Evolutionary conservation across 1,139 yeast species (phyloP), one percentile per base, ranked within the genome.

Genomic region (Zhuliangozyma parablackwelliae): DNA sequence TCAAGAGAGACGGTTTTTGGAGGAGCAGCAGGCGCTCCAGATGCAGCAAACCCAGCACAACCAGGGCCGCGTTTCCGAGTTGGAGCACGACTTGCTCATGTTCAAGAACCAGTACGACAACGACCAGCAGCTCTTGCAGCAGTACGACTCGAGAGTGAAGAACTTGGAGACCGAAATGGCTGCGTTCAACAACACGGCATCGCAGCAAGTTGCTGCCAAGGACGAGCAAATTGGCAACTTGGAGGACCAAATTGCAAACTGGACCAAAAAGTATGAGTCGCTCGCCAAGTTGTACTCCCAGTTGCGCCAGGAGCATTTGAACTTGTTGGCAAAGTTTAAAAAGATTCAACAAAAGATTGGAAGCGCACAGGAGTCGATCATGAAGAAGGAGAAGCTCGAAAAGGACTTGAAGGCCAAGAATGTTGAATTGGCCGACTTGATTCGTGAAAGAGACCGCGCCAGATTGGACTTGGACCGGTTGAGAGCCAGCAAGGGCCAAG

Each of bases 331-430:
- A 34, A 84, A 84, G 54, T 84, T 84, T 54, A 90, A 90, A 57
- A 83, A 84, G 49, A 75, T 84, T 39, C 96, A 89, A 60, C 88
- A 89, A 49, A 87, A 86, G 59, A 95, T 94, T 7, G 84, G 90
- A 24, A 84, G 95, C 43, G 96, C 97, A 7, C 96, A 88, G 56
- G 97, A 89, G 59, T 86, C 96, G 0, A 80, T 89, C 44, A 84
- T 84, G 49, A 84, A 82, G 60, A 81, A 90, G 48, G 96, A 89
- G 53, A 80, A 79, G 53, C 65, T 86, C 30, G 96, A 89, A 59
- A 80, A 85, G 44, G 96, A 88, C 44, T 65, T 88, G 58, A 87
- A 86, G 57, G 75, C 92, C 11, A 89, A 89, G 63, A 89, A 87
- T 54, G 72, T 88, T 37, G 96, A 89, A 57, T 71, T 89, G 47